These are phyloP conservation scores for Musa troglodytarum DNA, from an alignment of 176 grass and related monocot genomes.

Conservation along the genomic window DNA sequence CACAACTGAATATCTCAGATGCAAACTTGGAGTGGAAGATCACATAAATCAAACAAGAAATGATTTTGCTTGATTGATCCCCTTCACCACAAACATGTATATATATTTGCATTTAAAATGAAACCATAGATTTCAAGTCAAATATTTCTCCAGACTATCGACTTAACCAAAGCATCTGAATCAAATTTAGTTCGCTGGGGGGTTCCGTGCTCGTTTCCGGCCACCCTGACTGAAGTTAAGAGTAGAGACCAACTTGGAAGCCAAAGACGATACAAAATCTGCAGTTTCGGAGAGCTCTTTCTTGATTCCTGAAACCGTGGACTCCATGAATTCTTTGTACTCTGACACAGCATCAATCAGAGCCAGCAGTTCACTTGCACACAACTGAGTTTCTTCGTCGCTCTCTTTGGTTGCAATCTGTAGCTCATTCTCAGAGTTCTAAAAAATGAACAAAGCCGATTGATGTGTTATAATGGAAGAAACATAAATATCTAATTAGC, in stretches of 20 bases:
- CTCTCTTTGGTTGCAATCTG: slow-evolving; percentile 15
- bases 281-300: slow-evolving; percentile 48
- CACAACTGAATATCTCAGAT: too few relatives aligned
- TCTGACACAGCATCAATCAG: slow-evolving; percentile 44
- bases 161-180: not conserved
- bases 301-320: slow-evolving; percentile 23
- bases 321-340: slow-evolving; percentile 59
- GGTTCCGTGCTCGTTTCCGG: slow-evolving; percentile 13
- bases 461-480: not conserved
- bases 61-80: too few relatives aligned
- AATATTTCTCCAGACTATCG: not conserved
- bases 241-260: slow-evolving; percentile 22
- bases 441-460: not conserved
- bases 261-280: slow-evolving; percentile 40
- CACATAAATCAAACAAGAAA: too few relatives aligned
- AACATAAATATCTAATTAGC: not conserved
- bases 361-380: slow-evolving; percentile 36
- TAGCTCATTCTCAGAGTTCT: slow-evolving; percentile 49
- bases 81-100: too few relatives aligned
- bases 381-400: slow-evolving; percentile 42
- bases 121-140: not conserved
- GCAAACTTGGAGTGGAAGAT: too few relatives aligned
- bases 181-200: not conserved
- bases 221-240: slow-evolving; percentile 3
- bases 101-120: too few relatives aligned